Evolutionary conservation across 768 basidiomycete species (phyloP).

Genomic region (Neoboletus magnificus): DNA sequence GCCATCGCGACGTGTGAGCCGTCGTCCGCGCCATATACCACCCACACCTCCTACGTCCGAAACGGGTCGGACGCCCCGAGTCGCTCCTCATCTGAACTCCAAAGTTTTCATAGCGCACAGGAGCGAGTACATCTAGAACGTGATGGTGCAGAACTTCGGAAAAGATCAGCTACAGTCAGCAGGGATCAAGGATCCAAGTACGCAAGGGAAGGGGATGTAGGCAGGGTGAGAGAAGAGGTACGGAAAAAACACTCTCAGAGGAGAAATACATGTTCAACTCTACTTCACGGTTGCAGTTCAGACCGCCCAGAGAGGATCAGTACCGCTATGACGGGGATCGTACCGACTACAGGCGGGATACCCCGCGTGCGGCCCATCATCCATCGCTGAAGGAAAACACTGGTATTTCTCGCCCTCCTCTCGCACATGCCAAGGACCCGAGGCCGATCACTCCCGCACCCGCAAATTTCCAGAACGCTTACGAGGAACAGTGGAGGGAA

Average conservation of each 20-base stretch:
- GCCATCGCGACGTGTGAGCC: neutral
- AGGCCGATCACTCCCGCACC: neutral
- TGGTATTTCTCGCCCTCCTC: neutral
- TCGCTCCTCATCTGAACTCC: neutral
- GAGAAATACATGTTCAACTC: neutral
- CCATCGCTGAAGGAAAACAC: neutral
- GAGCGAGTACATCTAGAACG: neutral
- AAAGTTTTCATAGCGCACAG: neutral
- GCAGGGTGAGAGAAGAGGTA: conserved; percentile 2
- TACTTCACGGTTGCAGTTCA: neutral
- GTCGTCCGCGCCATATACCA: neutral
- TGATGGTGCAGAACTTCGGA: neutral
- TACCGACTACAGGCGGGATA: neutral
- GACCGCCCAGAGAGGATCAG: neutral
- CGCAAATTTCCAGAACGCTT: neutral
- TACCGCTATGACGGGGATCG: neutral
- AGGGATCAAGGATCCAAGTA: neutral
- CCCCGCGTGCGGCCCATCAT: neutral
- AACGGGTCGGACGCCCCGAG: neutral
- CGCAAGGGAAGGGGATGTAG: neutral
- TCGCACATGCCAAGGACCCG: neutral
- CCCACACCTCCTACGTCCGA: neutral
- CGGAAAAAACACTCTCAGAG: neutral
- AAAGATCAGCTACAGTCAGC: neutral
- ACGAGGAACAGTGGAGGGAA: conserved; percentile 10